A percentile compares a stretch with the other conserved stretches of the same genome.
Evolutionary conservation across 805 yeast genomes (phyloP).

Genomic region (Grigorovia jiainica): DNA sequence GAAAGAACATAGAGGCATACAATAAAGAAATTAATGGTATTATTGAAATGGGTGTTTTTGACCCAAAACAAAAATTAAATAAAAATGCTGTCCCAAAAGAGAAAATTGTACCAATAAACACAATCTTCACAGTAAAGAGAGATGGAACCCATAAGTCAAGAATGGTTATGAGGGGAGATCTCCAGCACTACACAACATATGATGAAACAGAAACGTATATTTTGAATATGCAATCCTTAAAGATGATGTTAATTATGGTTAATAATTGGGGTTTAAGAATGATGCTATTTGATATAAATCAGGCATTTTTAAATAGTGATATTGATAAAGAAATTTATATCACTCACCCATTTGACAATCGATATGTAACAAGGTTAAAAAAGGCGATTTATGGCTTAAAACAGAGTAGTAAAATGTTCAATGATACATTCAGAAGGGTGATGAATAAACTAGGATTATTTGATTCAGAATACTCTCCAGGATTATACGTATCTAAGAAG

Average conservation of each 20-base stretch:
- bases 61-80: not conserved
- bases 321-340: constrained; percentile 1
- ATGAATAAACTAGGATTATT: not conserved
- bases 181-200: constrained; percentile 2
- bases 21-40: constrained; percentile 3
- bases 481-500: constrained; percentile 4
- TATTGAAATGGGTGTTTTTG: constrained; percentile 1
- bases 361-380: not conserved
- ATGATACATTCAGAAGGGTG: constrained; percentile 1
- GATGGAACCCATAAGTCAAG: too few species aligned
- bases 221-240: not conserved
- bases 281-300: constrained; percentile 2
- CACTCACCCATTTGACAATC: not conserved
- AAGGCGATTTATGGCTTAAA: constrained; percentile 6
- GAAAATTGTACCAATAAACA: not conserved
- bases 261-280: not conserved
- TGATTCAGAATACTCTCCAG: constrained; percentile 7
- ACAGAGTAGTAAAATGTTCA: constrained; percentile 3
- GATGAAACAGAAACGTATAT: not conserved
- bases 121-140: constrained; percentile 3
- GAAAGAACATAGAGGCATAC: not conserved
- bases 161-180: constrained; percentile 5
- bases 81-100: not conserved
- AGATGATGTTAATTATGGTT: constrained; percentile 2
- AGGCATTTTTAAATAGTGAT: constrained; percentile 2